Base-by-base conservation (phyloP, 2,329 filamentous ascomycete species). In the Diaporthe batatas region DNA sequence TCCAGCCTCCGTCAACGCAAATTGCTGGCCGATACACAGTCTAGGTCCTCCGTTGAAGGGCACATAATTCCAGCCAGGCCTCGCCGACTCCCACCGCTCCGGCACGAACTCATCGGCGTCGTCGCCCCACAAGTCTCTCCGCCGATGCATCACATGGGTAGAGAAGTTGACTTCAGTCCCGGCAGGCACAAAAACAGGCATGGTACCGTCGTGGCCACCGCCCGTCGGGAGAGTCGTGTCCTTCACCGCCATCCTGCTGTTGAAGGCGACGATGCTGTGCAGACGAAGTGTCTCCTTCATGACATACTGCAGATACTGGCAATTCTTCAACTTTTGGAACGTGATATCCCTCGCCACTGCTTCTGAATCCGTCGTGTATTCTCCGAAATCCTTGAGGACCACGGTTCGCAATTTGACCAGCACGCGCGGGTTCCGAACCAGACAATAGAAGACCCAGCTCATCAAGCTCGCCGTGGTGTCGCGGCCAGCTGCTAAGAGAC, bases 271-370 rank as follows among this genome's bases (percentile, higher is more conserved):
- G 23, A 68, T 57, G 11, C 55, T 68, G 44, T 70, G 65, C 11
- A 73, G 71, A 6, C 71, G 23, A 1, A 73, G 54, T 2, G 73
- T 83, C 78, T 86, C 85, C 67, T 85, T 84, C 49, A 86, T 54
- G 36, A 84, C 84, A 76, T 79, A 83, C 72, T 82, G 82, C 64
- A 87, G 76, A 67, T 85, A 85, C 70, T 81, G 83, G 47, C 85
- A 77, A 36, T 81, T 80, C 70, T 81, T 82, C 72, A 86, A 72
- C 72, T 84, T 79, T 65, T 84, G 81, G 62, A 83, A 85, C 0
- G 80, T 82, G 10, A 84, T 83, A 44, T 75, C 58, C 29, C 76
- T 55, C 2, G 65, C 71, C 6, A 68, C 70, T 11, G 12, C 14
- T 6, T 51, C 32, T 1, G 75, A 51, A 2, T 71, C 65, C n/a